Percentiles rank a stretch among this genome's conserved stretches.
Evolutionary conservation across 2,329 filamentous ascomycete species (phyloP).

Genomic region (Apiospora koreana): DNA sequence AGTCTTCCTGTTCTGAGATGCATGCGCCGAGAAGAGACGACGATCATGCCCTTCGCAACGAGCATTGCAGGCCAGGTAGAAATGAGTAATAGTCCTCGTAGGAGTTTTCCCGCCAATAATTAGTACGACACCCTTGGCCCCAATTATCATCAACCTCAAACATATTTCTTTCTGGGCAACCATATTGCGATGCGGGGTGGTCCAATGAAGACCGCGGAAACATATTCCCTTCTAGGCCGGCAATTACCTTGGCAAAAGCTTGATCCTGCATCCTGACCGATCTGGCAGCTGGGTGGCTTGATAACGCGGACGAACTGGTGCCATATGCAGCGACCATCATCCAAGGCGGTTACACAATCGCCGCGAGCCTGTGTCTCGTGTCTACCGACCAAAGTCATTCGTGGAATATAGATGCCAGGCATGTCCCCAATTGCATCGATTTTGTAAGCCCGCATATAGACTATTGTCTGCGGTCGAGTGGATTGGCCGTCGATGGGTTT

Average conservation of each 20-base stretch:
- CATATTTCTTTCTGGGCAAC: background rate
- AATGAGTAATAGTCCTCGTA: background rate
- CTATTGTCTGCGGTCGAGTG: background rate
- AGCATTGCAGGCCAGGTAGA: background rate
- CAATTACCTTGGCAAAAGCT: background rate
- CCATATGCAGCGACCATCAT: background rate
- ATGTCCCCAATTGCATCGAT: background rate
- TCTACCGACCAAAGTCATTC: background rate
- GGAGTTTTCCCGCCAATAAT: slow-evolving; percentile 1
- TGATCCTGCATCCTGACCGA: background rate
- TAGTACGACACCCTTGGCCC: background rate
- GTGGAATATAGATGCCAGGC: background rate
- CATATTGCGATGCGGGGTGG: background rate
- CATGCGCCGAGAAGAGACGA: background rate
- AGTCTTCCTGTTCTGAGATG: background rate
- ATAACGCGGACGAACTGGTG: background rate
- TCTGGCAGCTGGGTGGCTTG: background rate
- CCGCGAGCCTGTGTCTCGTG: background rate
- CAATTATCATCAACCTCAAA: background rate
- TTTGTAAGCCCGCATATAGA: background rate
- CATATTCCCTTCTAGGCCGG: background rate
- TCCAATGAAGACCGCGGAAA: background rate
- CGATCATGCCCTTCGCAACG: background rate
- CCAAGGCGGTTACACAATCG: background rate
- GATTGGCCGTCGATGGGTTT: too few relatives aligned